Evolutionary conservation across 352 stramenopile species (phyloP).

Genomic region (Pythium plurisporium): DNA sequence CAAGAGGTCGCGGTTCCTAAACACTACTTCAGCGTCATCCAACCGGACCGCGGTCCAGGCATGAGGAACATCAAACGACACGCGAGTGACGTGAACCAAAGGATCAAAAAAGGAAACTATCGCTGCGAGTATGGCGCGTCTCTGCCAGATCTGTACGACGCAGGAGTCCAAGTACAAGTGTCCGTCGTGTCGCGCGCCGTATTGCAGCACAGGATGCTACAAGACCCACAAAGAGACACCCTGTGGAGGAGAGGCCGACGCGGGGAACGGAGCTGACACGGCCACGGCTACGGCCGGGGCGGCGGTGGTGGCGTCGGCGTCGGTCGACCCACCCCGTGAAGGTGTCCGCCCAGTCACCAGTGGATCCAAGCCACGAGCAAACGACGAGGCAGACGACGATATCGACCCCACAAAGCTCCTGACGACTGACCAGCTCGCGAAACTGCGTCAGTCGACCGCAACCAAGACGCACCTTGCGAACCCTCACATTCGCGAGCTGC

Average conservation of each 20-base stretch:
- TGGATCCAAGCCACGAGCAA: not conserved
- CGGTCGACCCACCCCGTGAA: too few species aligned
- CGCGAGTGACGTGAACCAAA: not conserved
- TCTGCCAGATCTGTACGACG: slow-evolving; percentile 50
- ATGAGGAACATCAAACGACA: slow-evolving; percentile 7
- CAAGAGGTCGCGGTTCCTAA: not conserved
- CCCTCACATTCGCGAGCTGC: slow-evolving; percentile 37
- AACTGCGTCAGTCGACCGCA: slow-evolving; percentile 28
- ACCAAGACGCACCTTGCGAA: slow-evolving; percentile 45
- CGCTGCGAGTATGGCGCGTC: slow-evolving; percentile 28
- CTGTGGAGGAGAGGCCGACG: slow-evolving; percentile 25
- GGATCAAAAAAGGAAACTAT: not conserved
- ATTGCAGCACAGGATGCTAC: slow-evolving; percentile 76
- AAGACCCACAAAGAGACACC: slow-evolving; percentile 75
- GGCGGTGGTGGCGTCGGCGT: not conserved
- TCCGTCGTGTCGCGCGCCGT: slow-evolving; percentile 56
- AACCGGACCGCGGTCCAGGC: not conserved
- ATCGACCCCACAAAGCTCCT: slow-evolving; percentile 38
- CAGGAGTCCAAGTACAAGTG: slow-evolving; percentile 83
- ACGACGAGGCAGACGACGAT: slow-evolving; percentile 31
- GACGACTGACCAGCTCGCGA: slow-evolving; percentile 43
- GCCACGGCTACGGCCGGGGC: not conserved
- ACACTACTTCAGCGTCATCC: not conserved
- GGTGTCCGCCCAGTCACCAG: not conserved
- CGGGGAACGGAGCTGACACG: not conserved